These are phyloP conservation scores for Haberlea rhodopensis DNA, from an alignment of 257 asterid species.

Conservation along the genomic window DNA sequence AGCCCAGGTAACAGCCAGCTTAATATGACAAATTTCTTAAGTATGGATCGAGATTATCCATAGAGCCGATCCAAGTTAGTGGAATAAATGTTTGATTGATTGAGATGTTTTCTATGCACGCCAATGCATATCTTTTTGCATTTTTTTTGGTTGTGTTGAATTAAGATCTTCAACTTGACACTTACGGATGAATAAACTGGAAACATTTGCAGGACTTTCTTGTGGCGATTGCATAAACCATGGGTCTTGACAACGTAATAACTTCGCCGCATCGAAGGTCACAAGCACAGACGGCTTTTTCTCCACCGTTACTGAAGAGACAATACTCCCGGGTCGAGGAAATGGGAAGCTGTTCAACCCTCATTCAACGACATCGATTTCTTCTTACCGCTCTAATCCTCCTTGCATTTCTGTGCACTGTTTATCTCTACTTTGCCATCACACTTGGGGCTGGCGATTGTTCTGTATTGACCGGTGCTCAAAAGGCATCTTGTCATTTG, in stretches of 20 bases:
- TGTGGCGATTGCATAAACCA: constrained; percentile 22
- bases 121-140: neutral
- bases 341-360: constrained; percentile 49
- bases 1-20: too few relatives aligned
- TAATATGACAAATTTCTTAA: too few relatives aligned
- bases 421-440: constrained; percentile 78
- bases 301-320: constrained; percentile 38
- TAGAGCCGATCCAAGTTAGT: too few relatives aligned
- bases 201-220: constrained; percentile 31
- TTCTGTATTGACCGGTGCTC: constrained; percentile 44
- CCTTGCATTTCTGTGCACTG: constrained; percentile 54
- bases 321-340: constrained; percentile 40
- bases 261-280: constrained; percentile 72
- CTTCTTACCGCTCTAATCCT: constrained; percentile 60
- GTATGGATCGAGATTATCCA: too few relatives aligned
- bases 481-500: constrained; percentile 48
- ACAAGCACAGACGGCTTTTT: constrained; percentile 55
- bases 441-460: constrained; percentile 56
- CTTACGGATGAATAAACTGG: neutral
- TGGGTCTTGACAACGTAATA: constrained; percentile 57
- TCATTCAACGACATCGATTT: constrained; percentile 61
- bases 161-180: neutral
- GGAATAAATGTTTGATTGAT: too few relatives aligned
- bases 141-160: constrained; percentile 9
- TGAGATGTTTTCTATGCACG: neutral